Evolutionary conservation across 768 basidiomycete species (phyloP), one percentile per base, ranked within the genome.

Genomic region (Pilatotrama ljubarskyi): DNA sequence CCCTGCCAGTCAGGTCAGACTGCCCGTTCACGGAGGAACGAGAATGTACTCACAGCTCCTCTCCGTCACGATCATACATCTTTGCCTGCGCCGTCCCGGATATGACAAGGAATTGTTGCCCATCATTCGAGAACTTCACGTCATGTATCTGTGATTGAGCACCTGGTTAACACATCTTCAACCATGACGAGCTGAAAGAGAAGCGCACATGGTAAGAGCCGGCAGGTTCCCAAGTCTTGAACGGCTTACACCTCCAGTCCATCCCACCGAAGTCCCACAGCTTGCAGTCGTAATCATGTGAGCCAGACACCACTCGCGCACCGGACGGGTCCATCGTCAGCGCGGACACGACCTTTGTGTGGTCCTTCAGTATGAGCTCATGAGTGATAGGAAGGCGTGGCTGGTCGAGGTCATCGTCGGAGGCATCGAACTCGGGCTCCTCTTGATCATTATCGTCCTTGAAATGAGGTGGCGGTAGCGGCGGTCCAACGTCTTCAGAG

Each of bases 211-310:
- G 87, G 74, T 97, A 97, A 67, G 87, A 92, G 63, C 92, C 94
- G 59, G 91, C 87, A 62, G 95, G 91, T 72, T 99, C 97, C 86
- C 91, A 98, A 65, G 85, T 91, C 77, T 95, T 91, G 84, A 99
- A 98, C 15, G 97, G 95, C 74, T 93, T 93, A 74, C 88, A 87
- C 64, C 86, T 78, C 62, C 81, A 78, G 69, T 92, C 90, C 97
- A 99, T 99, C 15, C 97, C 97, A 66, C 96, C 96, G 74, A 98
- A 98, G 75, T 99, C 97, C 95, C 96, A 99, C 54, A 99, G 74
- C 76, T 98, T 98, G 74, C 90, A 88, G 74, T 99, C 97, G 70
- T 98, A 98, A 73, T 99, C 97, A 76, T 98, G 90, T 18, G 93
- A 93, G 15, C 97, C 97, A 9, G 93, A 91, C 17, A 92, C 75